Evolutionary conservation across 176 grass and related monocot genomes (phyloP).

Genomic region (Carex parvula): DNA sequence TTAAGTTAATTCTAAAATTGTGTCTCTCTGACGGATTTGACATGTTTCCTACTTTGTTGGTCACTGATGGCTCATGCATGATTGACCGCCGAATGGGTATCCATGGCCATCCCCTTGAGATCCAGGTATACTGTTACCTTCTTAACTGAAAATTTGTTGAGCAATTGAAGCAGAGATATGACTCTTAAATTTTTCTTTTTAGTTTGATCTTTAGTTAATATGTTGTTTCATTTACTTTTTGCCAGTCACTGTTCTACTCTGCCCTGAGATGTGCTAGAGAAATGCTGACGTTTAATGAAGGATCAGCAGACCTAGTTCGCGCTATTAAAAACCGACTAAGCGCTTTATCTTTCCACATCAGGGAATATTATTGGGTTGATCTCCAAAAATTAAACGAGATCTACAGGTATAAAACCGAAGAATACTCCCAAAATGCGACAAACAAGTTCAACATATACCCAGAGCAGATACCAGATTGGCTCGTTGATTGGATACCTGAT

Average conservation of each 20-base stretch:
- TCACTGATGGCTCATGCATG: slow-evolving; percentile 53
- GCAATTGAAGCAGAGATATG: background rate
- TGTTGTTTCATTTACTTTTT: slow-evolving; percentile 14
- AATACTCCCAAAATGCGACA: slow-evolving; percentile 42
- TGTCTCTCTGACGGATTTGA: slow-evolving; percentile 48
- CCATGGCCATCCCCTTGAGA: slow-evolving; percentile 52
- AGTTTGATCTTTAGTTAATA: slow-evolving; percentile 5
- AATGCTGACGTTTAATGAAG: slow-evolving; percentile 35
- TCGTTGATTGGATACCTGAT: slow-evolving; percentile 40
- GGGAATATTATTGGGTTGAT: slow-evolving; percentile 49
- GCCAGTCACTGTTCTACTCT: slow-evolving; percentile 41
- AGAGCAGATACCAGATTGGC: slow-evolving; percentile 45
- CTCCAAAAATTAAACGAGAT: slow-evolving; percentile 47
- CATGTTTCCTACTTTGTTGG: slow-evolving; percentile 48
- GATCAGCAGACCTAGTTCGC: slow-evolving; percentile 33
- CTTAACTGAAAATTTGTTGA: background rate
- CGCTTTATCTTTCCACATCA: slow-evolving; percentile 41
- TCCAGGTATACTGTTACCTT: slow-evolving; percentile 34
- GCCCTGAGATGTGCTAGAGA: slow-evolving; percentile 40
- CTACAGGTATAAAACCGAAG: slow-evolving; percentile 43
- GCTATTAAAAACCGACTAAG: slow-evolving; percentile 39
- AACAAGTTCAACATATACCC: slow-evolving; percentile 55
- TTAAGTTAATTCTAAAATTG: slow-evolving; percentile 42
- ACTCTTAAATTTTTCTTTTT: slow-evolving; percentile 2
- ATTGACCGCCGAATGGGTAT: slow-evolving; percentile 51